Base-by-base conservation (phyloP, 2,329 filamentous ascomycete species). In the Ophiostoma piceae region DNA sequence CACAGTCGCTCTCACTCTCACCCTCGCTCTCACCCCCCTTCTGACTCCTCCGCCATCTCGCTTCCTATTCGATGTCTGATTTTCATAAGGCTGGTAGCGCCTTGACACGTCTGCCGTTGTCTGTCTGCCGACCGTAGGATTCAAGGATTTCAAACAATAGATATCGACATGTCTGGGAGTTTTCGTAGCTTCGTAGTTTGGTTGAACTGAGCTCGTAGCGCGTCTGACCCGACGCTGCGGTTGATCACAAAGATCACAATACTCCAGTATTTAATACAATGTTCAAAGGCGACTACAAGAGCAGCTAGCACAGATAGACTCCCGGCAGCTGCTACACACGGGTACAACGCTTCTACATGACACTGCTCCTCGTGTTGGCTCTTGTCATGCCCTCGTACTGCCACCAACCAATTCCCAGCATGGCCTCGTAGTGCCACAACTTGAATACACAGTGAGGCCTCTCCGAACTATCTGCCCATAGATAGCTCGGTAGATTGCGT, bases 391-490 rank as follows among this genome's bases (percentile, higher is more conserved):
- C 60, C 67, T 71, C 67, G 70, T 68, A 69, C 39, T 37, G 67
- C 32, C 39, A 41, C 70, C 67, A 71, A 71, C 70, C 35, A 64
- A 67, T 54, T 9, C 6, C n/a, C 32, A n/a, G 41, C 41, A 41
- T 57, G 14, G 35, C 11, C 19, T 5, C 6, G 26, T 22, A 60
- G 60, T 65, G 60, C 60, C 60, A 65, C 60, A 7, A 12, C 19
- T 5, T n/a, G 3, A 32, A 5, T n/a, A 65, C 60, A 65, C 60
- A 9, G 19, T 37, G 60, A 65, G 29, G 60, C 35, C 60, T 62
- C 60, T 32, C 6, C 4, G 9, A 16, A 9, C 11, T 12, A 6
- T 2, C 14, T 14, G 2, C 26, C 16, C 26, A 32, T 16, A 19
- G 7, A 32, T 9, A 11, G 16, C 26, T 32, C 12, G 57, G 57